Percentiles rank a stretch among this genome's conserved stretches.
These are phyloP conservation scores for Pseudocercospora eumusae DNA, from an alignment of 2,329 filamentous ascomycete species.

Conservation along the genomic window DNA sequence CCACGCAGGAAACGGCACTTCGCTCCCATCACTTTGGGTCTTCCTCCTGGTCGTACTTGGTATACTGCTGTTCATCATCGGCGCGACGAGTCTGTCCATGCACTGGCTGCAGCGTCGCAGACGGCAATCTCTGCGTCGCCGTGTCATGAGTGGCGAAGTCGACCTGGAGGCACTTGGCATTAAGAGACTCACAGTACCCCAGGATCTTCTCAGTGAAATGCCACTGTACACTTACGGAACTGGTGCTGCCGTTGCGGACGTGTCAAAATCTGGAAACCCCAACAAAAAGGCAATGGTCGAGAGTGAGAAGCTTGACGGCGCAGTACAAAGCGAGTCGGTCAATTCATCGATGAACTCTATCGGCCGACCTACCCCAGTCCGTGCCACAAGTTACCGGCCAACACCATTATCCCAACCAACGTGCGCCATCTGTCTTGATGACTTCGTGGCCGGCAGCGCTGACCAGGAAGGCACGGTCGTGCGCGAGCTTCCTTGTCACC, in stretches of 20 bases:
- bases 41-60: constrained; percentile 71
- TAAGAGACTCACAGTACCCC: constrained; percentile 75
- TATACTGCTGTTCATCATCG: constrained; percentile 68
- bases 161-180: constrained; percentile 85
- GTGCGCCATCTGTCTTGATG: constrained; percentile 87
- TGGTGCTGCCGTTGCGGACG: constrained; percentile 12
- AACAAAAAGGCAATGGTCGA: constrained; percentile 18
- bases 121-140: constrained; percentile 65
- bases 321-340: constrained; percentile 1
- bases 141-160: constrained; percentile 76
- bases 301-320: constrained; percentile 12
- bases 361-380: constrained; percentile 13
- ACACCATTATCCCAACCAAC: constrained; percentile 67
- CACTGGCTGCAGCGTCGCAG: constrained; percentile 74
- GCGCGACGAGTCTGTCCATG: constrained; percentile 69
- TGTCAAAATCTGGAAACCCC: constrained; percentile 2
- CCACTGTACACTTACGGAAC: constrained; percentile 72
- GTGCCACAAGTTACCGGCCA: constrained; percentile 28
- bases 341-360: constrained; percentile 11
- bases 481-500: constrained; percentile 81
- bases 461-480: constrained; percentile 58
- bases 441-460: constrained; percentile 58
- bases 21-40: constrained; percentile 75
- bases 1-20: constrained; percentile 22
- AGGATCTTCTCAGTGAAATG: constrained; percentile 68